These are phyloP conservation scores for Daldinia childiae DNA, from an alignment of 495 filamentous ascomycete species.

Conservation along the genomic window DNA sequence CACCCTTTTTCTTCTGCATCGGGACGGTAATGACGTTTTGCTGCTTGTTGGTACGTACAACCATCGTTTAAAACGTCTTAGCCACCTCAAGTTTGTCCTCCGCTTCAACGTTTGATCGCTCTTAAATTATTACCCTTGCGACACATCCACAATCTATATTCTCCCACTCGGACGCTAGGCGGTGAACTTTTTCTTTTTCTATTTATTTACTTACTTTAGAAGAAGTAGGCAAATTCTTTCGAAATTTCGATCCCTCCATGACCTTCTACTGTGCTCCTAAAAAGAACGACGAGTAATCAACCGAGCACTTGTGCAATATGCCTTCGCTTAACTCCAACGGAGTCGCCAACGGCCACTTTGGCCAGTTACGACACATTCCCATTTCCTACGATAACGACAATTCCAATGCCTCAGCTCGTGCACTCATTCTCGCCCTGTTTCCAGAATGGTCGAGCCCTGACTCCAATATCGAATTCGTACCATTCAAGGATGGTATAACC, in stretches of 20 bases:
- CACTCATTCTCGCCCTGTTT: conserved; percentile 79
- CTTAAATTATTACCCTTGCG: conserved; percentile 21
- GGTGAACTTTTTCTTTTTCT: conserved; percentile 32
- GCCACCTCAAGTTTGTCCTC: not conserved
- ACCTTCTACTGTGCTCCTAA: conserved; percentile 3
- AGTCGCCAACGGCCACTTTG: conserved; percentile 30
- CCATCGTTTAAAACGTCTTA: conserved; percentile 8
- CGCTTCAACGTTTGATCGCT: conserved; percentile 3
- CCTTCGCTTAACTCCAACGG: conserved; percentile 30
- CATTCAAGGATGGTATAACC: conserved; percentile 97
- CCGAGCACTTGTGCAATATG: conserved; percentile 29
- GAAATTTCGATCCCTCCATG: not conserved
- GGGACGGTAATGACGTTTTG: conserved; percentile 36
- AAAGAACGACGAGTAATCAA: conserved; percentile 15
- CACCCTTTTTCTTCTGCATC: conserved; percentile 13
- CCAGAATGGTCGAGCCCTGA: conserved; percentile 82
- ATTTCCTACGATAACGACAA: conserved; percentile 79
- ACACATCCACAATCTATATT: conserved; percentile 17
- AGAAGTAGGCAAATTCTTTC: conserved; percentile 6
- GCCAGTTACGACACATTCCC: conserved; percentile 67
- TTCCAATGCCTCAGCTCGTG: conserved; percentile 77
- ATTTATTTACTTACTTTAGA: conserved; percentile 12
- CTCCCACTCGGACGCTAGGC: conserved; percentile 20
- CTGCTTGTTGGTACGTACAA: conserved; percentile 11
- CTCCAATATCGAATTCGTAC: conserved; percentile 85